Evolutionary conservation across 352 stramenopile species (phyloP).

Genomic region (Aphanomyces cochlioides): DNA sequence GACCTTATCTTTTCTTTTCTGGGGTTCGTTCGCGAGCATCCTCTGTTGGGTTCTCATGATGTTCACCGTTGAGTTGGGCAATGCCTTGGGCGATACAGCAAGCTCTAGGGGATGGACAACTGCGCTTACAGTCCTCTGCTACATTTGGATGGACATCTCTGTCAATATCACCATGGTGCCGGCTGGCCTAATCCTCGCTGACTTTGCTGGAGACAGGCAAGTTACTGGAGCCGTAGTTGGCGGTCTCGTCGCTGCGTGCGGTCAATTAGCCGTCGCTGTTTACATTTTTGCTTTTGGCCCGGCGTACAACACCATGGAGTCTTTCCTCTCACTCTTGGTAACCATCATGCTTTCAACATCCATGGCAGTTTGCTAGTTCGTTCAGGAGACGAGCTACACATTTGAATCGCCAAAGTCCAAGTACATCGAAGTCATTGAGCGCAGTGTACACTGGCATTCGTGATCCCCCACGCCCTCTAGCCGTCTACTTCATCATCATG

Average conservation of each 20-base stretch:
- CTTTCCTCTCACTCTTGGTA: conserved; percentile 53
- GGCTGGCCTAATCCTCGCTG: conserved; percentile 46
- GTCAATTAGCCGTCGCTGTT: conserved; percentile 43
- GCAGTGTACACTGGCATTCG: conserved; percentile 39
- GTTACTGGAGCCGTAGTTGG: conserved; percentile 46
- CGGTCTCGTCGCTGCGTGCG: conserved; percentile 46
- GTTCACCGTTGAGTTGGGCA: conserved; percentile 46
- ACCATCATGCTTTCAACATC: conserved; percentile 42
- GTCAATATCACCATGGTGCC: conserved; percentile 54
- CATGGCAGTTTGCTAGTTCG: conserved; percentile 36
- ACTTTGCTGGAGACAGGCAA: conserved; percentile 55
- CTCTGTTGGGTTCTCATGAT: conserved; percentile 57
- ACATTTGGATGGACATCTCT: conserved; percentile 62
- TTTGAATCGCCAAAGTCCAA: neutral
- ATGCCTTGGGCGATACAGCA: conserved; percentile 48
- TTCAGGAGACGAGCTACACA: conserved; percentile 38
- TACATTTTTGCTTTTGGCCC: conserved; percentile 53
- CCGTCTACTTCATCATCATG: conserved; percentile 55
- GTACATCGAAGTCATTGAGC: conserved; percentile 36
- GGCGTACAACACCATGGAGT: conserved; percentile 46
- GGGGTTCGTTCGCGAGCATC: conserved; percentile 38
- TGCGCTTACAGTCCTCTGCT: conserved; percentile 51
- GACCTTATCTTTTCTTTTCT: conserved; percentile 44
- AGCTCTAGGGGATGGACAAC: conserved; percentile 47
- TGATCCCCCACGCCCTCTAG: conserved; percentile 40